Conservation (phyloP, 306 rosid genomes). For the Pyrus communis region DNA sequence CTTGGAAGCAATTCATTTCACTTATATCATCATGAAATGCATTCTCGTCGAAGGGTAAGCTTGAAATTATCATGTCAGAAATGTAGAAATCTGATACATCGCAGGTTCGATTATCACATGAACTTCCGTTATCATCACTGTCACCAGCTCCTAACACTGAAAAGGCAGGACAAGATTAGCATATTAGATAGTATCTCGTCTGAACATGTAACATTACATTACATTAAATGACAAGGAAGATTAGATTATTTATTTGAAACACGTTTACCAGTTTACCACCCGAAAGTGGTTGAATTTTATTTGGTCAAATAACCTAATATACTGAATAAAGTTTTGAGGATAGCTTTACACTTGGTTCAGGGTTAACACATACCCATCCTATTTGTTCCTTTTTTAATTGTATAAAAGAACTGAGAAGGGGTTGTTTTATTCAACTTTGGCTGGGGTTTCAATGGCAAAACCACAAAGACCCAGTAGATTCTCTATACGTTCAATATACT, state of each 20-base stretch:
- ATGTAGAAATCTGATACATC: conserved; percentile 85
- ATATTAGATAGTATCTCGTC: conserved; percentile 8
- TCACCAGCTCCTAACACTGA: conserved; percentile 50
- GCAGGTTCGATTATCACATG: conserved; percentile 53
- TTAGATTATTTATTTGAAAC: neutral
- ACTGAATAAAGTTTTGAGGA: neutral
- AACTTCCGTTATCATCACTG: conserved; percentile 38
- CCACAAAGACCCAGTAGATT: neutral
- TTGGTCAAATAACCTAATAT: neutral
- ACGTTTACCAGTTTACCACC: neutral
- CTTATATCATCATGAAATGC: conserved; percentile 40
- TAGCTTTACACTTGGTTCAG: neutral
- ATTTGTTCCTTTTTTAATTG: neutral
- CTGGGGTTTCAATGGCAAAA: too few species aligned
- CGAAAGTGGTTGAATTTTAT: neutral
- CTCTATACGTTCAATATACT: neutral
- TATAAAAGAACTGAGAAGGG: neutral
- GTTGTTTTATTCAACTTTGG: too few species aligned
- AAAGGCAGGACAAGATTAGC: conserved; percentile 26
- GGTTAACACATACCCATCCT: neutral
- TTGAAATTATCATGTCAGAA: conserved; percentile 88
- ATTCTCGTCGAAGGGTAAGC: conserved; percentile 56
- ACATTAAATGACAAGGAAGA: neutral
- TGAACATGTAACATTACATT: neutral
- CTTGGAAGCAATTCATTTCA: conserved; percentile 43